Evolutionary conservation across 306 rosid genomes (phyloP).

Genomic region (Vigna nakashimae): DNA sequence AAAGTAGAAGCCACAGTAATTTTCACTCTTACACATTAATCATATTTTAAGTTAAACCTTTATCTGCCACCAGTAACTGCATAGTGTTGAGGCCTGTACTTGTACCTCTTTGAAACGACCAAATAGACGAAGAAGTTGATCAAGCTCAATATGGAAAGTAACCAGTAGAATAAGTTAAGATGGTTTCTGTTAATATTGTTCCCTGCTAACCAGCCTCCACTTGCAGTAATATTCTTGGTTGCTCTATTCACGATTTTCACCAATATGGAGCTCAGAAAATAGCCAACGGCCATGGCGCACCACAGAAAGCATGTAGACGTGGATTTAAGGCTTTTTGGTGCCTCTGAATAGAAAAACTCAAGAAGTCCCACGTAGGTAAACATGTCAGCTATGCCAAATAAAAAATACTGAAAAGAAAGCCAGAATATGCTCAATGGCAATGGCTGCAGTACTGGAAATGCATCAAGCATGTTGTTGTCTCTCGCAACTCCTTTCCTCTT

Average conservation of each 20-base stretch:
- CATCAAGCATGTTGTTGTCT: conserved; percentile 70
- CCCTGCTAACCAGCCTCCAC: conserved; percentile 88
- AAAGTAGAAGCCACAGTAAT: neutral
- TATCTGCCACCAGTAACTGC: neutral
- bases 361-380: conserved; percentile 90
- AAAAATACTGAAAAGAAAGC: conserved; percentile 87
- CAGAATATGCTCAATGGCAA: conserved; percentile 80
- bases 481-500: conserved; percentile 75
- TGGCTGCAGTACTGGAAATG: conserved; percentile 64
- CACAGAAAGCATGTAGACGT: conserved; percentile 85
- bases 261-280: conserved; percentile 71
- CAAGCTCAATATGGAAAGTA: conserved; percentile 75
- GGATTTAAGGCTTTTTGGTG: conserved; percentile 73
- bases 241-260: conserved; percentile 70
- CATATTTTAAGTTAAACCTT: conserved; percentile 25
- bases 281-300: conserved; percentile 91
- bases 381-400: conserved; percentile 89
- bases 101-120: conserved; percentile 70
- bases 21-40: conserved; percentile 45
- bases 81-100: conserved; percentile 58
- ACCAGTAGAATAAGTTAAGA: conserved; percentile 75
- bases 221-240: conserved; percentile 56
- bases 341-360: conserved; percentile 89
- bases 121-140: conserved; percentile 69
- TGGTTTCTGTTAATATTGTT: conserved; percentile 83